Base-by-base conservation (phyloP, 2,329 filamentous ascomycete species). In the Dactylellina leptospora region DNA sequence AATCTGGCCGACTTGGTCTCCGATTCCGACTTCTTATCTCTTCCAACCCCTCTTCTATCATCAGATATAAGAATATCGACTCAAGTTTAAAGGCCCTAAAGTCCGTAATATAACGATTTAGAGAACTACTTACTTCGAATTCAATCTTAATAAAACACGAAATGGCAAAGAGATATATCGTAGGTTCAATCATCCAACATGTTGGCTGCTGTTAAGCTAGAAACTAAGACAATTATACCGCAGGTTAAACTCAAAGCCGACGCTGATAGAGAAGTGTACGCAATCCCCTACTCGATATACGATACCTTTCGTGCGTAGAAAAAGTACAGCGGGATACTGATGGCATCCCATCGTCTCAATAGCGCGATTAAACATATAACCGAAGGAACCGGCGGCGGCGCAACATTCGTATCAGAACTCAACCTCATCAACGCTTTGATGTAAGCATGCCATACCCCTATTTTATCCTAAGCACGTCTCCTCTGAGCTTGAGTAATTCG, bases 391-490 rank as follows among this genome's bases (percentile, higher is more conserved):
- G 44, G 44, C 20, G 44, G 44, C 13, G 44, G 44, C 20, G 44
- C n/a, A 48, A 48, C 16, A 48, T 11, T 48, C 20, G 22, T 20
- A 20, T n/a, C 16, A 10, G 10, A 22, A 25, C 20, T 48, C 13
- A 27, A 25, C 20, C 44, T 48, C 20, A 25, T 48, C n/a, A 48
- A 48, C n/a, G 44, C 44, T 27, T 5, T 48, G 9, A n/a, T 48
- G 44, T 48, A 48, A 48, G 44, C 23, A 4, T 5, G n/a, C n/a
- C n/a, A n/a, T n/a, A n/a, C n/a, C n/a, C n/a, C n/a, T n/a, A 25
- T 13, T 25, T 8, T 20, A 6, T 13, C 13, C 44, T 48, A 10
- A 20, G 22, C 20, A 5, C 16, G 5, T 4, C 30, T 13, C 13
- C 30, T n/a, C n/a, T n/a, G n/a, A n/a, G n/a, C n/a, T n/a, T n/a